Percentiles rank a stretch among this genome's conserved stretches.
These are phyloP conservation scores for Trichoderma oligosporum DNA, from an alignment of 2,329 filamentous ascomycete species.

Conservation along the genomic window DNA sequence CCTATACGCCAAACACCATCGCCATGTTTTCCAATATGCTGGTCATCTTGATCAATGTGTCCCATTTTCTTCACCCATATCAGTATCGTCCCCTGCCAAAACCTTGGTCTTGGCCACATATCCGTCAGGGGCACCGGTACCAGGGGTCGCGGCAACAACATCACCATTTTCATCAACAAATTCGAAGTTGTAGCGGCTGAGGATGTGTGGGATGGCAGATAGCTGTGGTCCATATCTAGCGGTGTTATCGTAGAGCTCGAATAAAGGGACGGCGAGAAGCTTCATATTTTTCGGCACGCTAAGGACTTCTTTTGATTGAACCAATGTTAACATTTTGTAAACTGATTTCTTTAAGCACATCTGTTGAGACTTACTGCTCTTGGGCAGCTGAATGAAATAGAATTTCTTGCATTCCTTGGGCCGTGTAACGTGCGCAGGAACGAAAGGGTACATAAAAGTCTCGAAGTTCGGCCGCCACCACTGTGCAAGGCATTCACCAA, in stretches of 20 bases:
- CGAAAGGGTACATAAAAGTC: slow-evolving; percentile 99
- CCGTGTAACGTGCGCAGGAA: slow-evolving; percentile 90
- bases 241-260: slow-evolving; percentile 98
- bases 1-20: slow-evolving; percentile 38
- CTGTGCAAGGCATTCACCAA: slow-evolving; percentile 91
- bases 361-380: slow-evolving; percentile 62
- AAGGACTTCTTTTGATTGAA: slow-evolving; percentile 65
- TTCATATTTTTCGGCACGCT: slow-evolving; percentile 99
- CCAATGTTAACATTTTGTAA: not conserved
- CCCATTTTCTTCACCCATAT: slow-evolving; percentile 54
- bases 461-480: slow-evolving; percentile 99
- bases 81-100: slow-evolving; percentile 58
- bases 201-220: slow-evolving; percentile 89
- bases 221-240: slow-evolving; percentile 92
- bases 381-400: slow-evolving; percentile 91
- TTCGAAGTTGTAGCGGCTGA: slow-evolving; percentile 95
- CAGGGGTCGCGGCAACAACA: slow-evolving; percentile 79
- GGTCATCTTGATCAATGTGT: slow-evolving; percentile 28
- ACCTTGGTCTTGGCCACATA: slow-evolving; percentile 63
- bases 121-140: slow-evolving; percentile 55
- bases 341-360: not conserved
- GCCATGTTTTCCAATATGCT: slow-evolving; percentile 29
- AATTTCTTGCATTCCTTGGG: slow-evolving; percentile 99
- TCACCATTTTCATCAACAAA: slow-evolving; percentile 92
- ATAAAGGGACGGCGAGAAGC: slow-evolving; percentile 89